Evolutionary conservation across 306 rosid genomes (phyloP).

Genomic region (Sindora glabra): DNA sequence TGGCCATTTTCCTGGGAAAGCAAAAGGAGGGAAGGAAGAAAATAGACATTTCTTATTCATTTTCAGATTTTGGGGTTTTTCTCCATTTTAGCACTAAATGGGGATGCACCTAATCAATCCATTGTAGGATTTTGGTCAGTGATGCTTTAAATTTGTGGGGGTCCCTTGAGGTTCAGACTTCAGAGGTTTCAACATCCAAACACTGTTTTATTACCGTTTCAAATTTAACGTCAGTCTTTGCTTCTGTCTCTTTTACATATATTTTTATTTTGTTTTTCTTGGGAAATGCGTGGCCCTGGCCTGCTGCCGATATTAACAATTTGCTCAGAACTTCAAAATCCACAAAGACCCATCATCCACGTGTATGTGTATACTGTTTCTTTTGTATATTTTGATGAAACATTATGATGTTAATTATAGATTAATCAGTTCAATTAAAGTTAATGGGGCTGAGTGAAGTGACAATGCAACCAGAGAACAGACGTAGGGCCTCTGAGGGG

Average conservation of each 20-base stretch:
- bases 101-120: constrained; percentile 34
- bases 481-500: constrained; percentile 29
- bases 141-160: constrained; percentile 42
- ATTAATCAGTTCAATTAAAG: constrained; percentile 21
- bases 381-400: too few species aligned
- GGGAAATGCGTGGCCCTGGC: constrained; percentile 36
- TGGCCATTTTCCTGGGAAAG: constrained; percentile 20
- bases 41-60: constrained; percentile 22
- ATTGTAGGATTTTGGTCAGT: constrained; percentile 46
- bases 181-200: constrained; percentile 53
- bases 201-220: constrained; percentile 65
- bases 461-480: constrained; percentile 30
- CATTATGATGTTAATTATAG: too few species aligned
- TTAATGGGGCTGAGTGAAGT: constrained; percentile 24
- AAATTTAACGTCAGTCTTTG: constrained; percentile 49
- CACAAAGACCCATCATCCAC: background rate
- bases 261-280: constrained; percentile 28
- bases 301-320: constrained; percentile 18
- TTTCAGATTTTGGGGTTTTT: too few species aligned
- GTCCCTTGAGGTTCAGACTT: constrained; percentile 33
- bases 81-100: constrained; percentile 25
- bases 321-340: background rate
- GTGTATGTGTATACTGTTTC: too few species aligned
- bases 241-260: constrained; percentile 35
- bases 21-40: constrained; percentile 13